Evolutionary conservation across 257 asterid genomes (phyloP).

Genomic region (Haberlea rhodopensis): DNA sequence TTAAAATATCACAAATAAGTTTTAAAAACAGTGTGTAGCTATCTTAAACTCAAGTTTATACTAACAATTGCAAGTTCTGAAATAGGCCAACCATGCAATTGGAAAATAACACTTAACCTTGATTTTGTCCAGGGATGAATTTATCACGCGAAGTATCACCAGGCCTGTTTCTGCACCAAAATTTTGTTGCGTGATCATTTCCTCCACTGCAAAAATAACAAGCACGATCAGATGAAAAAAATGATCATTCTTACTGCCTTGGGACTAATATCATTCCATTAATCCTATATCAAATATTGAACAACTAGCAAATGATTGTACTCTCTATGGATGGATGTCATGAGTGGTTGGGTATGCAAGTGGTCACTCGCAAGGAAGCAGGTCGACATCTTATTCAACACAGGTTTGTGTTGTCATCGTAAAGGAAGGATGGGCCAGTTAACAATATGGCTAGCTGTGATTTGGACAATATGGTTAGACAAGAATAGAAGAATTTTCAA

Average conservation of each 20-base stretch:
- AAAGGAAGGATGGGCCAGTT: too few species aligned
- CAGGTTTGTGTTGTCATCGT: too few species aligned
- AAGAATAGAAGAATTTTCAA: too few species aligned
- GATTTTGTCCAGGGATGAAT: slow-evolving; percentile 51
- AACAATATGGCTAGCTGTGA: too few species aligned
- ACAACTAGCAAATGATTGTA: background rate
- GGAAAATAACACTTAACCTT: slow-evolving; percentile 41
- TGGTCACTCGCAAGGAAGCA: too few species aligned
- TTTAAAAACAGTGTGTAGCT: background rate
- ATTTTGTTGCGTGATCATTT: slow-evolving; percentile 91
- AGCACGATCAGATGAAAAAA: slow-evolving; percentile 10
- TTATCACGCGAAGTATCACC: slow-evolving; percentile 93
- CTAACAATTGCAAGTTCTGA: background rate
- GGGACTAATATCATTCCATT: slow-evolving; percentile 1
- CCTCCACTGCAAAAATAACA: slow-evolving; percentile 82
- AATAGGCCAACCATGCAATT: slow-evolving; percentile 26
- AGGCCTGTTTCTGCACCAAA: slow-evolving; percentile 99
- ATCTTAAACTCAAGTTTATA: slow-evolving; percentile 10
- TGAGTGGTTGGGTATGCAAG: too few species aligned
- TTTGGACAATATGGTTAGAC: too few species aligned
- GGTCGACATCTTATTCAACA: too few species aligned
- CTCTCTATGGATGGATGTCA: too few species aligned
- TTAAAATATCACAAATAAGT: too few species aligned
- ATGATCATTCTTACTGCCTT: slow-evolving; percentile 4
- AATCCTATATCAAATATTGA: slow-evolving; percentile 7